Conservation (phyloP, 139 green algal species). For the Chlorella sp. region DNA sequence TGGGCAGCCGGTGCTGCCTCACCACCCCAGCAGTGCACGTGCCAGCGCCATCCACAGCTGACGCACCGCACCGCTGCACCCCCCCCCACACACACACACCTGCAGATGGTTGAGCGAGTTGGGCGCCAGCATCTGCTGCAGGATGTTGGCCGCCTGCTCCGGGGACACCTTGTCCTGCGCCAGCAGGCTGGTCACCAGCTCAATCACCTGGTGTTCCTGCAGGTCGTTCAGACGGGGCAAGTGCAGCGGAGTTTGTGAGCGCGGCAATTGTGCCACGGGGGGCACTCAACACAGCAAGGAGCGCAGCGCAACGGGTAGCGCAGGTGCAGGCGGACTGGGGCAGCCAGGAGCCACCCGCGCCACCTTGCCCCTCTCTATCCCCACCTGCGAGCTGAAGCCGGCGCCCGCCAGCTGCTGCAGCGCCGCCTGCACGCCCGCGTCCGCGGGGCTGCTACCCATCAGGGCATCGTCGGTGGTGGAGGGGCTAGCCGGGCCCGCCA, state of each 20-base stretch:
- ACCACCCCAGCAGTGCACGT: too few relatives aligned
- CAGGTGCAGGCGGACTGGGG: too few relatives aligned
- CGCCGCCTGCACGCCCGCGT: not conserved
- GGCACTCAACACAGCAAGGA: too few relatives aligned
- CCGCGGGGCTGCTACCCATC: not conserved
- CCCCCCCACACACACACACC: too few relatives aligned
- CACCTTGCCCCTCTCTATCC: not conserved
- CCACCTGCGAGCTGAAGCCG: constrained; percentile 34
- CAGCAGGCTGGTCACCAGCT: constrained; percentile 45
- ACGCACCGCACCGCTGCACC: too few relatives aligned
- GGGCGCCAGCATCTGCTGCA: constrained; percentile 40
- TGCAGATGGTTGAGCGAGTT: constrained; percentile 14
- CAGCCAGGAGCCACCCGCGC: too few relatives aligned
- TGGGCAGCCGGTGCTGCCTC: too few relatives aligned
- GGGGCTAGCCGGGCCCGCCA: not conserved
- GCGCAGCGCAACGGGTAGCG: too few relatives aligned
- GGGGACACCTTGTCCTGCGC: constrained; percentile 25
- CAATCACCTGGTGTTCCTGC: constrained; percentile 48
- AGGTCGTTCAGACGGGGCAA: too few relatives aligned
- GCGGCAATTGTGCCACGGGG: too few relatives aligned
- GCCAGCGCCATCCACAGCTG: too few relatives aligned
- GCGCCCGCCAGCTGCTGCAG: constrained; percentile 41
- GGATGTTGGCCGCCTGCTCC: constrained; percentile 40
- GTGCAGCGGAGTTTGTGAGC: too few relatives aligned
- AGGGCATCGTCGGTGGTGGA: not conserved